Evolutionary conservation across 2,329 filamentous ascomycete species (phyloP).

Genomic region (Aureobasidium pullulans): DNA sequence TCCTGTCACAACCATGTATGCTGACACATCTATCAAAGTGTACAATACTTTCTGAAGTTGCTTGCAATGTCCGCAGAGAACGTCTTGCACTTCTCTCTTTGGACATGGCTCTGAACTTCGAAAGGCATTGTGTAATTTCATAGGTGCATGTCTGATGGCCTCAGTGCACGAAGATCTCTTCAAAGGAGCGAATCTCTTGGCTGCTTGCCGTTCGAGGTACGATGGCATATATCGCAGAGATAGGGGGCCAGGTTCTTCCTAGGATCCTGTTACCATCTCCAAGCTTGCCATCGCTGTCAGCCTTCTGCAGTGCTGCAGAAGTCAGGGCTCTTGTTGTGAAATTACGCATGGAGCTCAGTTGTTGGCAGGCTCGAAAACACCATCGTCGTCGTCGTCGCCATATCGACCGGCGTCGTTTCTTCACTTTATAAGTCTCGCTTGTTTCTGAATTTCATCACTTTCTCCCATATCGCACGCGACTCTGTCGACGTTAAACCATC

Average conservation of each 20-base stretch:
- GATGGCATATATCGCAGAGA: not conserved
- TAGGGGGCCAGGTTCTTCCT: too few relatives aligned
- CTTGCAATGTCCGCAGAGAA: too few relatives aligned
- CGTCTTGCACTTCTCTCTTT: too few relatives aligned
- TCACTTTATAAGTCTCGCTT: not conserved
- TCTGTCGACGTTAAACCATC: not conserved
- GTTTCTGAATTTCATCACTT: not conserved
- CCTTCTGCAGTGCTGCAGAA: not conserved
- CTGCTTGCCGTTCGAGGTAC: too few relatives aligned
- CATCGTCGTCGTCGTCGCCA: not conserved
- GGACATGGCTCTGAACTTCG: too few relatives aligned
- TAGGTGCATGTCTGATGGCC: too few relatives aligned
- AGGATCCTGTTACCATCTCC: not conserved
- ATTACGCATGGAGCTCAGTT: not conserved
- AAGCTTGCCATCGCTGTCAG: not conserved
- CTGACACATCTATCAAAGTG: too few relatives aligned
- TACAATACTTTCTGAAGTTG: too few relatives aligned
- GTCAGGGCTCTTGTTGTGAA: not conserved
- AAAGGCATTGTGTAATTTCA: too few relatives aligned
- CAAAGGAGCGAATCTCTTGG: too few relatives aligned
- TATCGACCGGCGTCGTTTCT: not conserved
- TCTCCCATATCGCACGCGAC: not conserved
- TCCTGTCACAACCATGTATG: too few relatives aligned
- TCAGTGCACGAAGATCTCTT: too few relatives aligned
- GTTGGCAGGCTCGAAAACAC: not conserved